Evolutionary conservation across 225 moss, liverwort and hornwort genomes (phyloP).

Genomic region (Polytrichum formosum): DNA sequence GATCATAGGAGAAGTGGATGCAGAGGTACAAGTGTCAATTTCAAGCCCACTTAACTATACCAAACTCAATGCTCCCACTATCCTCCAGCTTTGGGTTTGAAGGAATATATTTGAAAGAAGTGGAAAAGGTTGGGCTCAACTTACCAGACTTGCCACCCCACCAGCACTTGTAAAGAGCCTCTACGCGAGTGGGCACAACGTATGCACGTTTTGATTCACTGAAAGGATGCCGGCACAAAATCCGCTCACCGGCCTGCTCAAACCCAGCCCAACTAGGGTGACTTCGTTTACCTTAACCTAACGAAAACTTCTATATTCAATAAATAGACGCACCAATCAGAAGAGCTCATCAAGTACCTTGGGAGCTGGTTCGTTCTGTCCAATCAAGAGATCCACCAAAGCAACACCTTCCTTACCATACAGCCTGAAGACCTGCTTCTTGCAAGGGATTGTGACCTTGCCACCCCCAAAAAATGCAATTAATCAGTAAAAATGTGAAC

Average conservation of each 20-base stretch:
- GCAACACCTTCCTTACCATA: conserved; percentile 85
- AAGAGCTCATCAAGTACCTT: conserved; percentile 32
- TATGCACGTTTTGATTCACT: conserved; percentile 89
- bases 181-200: conserved; percentile 81
- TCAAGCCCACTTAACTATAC: no score
- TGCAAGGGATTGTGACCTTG: conserved; percentile 97
- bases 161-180: conserved; percentile 88
- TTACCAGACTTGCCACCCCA: conserved; percentile 74
- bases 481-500: not conserved
- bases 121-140: not conserved
- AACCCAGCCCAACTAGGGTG: conserved; percentile 8
- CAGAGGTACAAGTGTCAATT: no score
- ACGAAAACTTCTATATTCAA: not conserved
- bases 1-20: no score
- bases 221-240: conserved; percentile 96
- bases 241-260: conserved; percentile 77
- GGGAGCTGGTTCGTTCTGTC: conserved; percentile 77
- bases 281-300: no score
- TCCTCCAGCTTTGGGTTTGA: not conserved
- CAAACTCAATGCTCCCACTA: not conserved
- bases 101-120: not conserved
- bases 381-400: conserved; percentile 84
- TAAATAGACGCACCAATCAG: not conserved
- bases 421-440: conserved; percentile 81
- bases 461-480: not conserved